Evolutionary conservation across 1,284 basidiomycete species (phyloP).

Genomic region (Neolentinus lepideus): DNA sequence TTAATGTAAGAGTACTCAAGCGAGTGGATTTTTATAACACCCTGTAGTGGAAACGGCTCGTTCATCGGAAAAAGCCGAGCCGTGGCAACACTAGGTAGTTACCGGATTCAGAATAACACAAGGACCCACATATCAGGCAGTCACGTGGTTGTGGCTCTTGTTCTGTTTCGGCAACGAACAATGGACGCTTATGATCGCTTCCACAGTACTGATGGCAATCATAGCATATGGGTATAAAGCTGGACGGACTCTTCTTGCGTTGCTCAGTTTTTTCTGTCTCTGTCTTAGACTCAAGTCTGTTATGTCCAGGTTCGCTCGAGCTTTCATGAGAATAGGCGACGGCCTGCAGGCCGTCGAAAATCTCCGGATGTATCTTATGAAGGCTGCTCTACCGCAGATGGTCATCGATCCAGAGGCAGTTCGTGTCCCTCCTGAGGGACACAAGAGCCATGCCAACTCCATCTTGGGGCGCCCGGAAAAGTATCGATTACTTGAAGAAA

Average conservation of each 20-base stretch:
- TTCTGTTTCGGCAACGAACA: background rate
- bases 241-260: too few species aligned
- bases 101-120: too few species aligned
- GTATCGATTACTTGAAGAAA: constrained; percentile 40
- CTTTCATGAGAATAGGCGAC: background rate
- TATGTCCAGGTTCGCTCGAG: background rate
- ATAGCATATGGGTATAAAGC: too few species aligned
- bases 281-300: too few species aligned
- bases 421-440: constrained; percentile 29
- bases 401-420: constrained; percentile 25
- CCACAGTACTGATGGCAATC: too few species aligned
- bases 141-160: background rate
- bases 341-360: constrained; percentile 18
- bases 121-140: background rate
- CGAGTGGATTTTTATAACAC: too few species aligned
- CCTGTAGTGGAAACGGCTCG: background rate
- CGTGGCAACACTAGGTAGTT: too few species aligned
- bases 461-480: constrained; percentile 38
- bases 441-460: constrained; percentile 36
- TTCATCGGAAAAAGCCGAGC: too few species aligned
- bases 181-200: too few species aligned
- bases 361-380: constrained; percentile 37
- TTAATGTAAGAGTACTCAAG: too few species aligned
- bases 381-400: constrained; percentile 43
- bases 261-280: too few species aligned